A percentile compares a stretch with the other conserved stretches of the same genome.
These are phyloP conservation scores for Wickerhamomyces canadensis DNA, from an alignment of 805 yeast species.

Conservation along the genomic window DNA sequence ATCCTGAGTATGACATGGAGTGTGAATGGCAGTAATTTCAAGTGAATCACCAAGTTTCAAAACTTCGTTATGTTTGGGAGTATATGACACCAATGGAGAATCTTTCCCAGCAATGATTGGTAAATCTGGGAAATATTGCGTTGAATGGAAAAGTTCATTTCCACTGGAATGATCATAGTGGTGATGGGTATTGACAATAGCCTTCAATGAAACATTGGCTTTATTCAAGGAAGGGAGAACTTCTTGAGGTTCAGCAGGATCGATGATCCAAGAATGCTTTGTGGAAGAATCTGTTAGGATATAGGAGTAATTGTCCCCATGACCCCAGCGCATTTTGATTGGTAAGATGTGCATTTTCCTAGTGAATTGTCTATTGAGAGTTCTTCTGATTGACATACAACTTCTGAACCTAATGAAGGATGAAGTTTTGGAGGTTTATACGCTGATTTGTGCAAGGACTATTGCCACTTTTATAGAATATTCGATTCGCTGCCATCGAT, in stretches of 20 bases:
- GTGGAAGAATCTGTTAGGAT: conserved; percentile 62
- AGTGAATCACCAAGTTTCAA: conserved; percentile 60
- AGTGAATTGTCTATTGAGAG: conserved; percentile 1
- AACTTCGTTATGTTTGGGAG: conserved; percentile 61
- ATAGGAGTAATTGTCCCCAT: conserved; percentile 89
- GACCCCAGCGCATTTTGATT: conserved; percentile 92
- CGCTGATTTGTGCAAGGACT: no score
- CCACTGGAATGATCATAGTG: conserved; percentile 96
- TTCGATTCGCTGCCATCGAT: no score
- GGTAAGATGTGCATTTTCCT: conserved; percentile 75
- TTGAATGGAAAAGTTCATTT: conserved; percentile 38
- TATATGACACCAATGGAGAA: conserved; percentile 63
- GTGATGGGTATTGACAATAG: conserved; percentile 93
- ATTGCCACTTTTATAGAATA: no score
- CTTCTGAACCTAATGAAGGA: neutral
- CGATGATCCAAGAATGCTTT: conserved; percentile 75
- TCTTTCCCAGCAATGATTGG: conserved; percentile 83
- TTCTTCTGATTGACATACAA: neutral
- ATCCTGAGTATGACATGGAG: conserved; percentile 98
- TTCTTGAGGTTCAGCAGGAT: conserved; percentile 86
- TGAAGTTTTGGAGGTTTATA: neutral
- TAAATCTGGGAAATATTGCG: conserved; percentile 32
- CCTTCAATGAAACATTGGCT: conserved; percentile 45
- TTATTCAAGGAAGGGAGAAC: conserved; percentile 41
- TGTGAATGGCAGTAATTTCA: conserved; percentile 74